Conservation (phyloP, 176 grass and related monocot genomes). For the Pontederia crassipes region DNA sequence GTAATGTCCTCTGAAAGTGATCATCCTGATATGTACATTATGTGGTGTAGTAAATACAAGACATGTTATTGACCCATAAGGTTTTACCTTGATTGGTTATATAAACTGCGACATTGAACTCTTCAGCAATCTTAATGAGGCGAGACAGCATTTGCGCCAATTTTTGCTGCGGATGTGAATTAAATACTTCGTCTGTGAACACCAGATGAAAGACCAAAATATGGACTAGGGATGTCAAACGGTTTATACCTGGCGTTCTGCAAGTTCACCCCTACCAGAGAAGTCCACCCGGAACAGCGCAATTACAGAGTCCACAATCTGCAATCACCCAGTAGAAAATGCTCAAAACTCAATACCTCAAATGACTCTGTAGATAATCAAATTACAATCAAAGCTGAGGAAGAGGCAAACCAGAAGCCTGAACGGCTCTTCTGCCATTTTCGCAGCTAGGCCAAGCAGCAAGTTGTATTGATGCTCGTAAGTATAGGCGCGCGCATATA, state of each 20-base stretch:
- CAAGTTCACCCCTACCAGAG: slow-evolving; percentile 78
- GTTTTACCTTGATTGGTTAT: slow-evolving; percentile 83
- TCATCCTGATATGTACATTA: no score
- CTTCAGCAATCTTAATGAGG: slow-evolving; percentile 84
- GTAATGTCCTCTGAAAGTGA: no score
- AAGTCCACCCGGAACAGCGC: slow-evolving; percentile 78
- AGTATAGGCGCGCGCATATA: slow-evolving; percentile 94
- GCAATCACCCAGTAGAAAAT: slow-evolving; percentile 15
- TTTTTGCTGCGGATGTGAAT: slow-evolving; percentile 60
- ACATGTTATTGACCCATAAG: no score
- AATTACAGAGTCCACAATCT: slow-evolving; percentile 90
- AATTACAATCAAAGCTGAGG: neutral
- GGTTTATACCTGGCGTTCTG: slow-evolving; percentile 53
- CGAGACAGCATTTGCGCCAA: slow-evolving; percentile 80
- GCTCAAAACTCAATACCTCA: neutral
- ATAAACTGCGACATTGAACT: slow-evolving; percentile 95
- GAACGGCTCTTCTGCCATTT: slow-evolving; percentile 94
- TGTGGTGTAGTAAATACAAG: no score
- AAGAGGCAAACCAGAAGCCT: slow-evolving; percentile 39
- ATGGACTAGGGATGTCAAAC: neutral
- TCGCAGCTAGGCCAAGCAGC: slow-evolving; percentile 81
- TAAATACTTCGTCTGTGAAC: neutral
- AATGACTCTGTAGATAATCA: neutral
- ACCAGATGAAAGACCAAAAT: neutral
- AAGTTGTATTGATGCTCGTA: slow-evolving; percentile 94